Conservation (phyloP, 331 rosid genomes). For the Pyracantha coccinea region DNA sequence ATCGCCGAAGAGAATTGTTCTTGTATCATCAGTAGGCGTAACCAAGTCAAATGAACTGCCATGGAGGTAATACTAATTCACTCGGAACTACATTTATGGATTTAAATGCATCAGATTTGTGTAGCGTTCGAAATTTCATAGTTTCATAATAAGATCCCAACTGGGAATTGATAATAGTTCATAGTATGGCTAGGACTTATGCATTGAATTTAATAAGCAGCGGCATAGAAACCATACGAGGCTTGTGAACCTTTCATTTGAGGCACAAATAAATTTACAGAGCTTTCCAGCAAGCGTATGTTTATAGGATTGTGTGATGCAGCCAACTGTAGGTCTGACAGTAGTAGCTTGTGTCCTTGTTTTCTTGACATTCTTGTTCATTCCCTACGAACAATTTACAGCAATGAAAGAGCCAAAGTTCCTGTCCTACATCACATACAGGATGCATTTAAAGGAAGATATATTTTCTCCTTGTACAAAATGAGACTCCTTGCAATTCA, state of each 20-base stretch:
- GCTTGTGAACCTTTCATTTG: neutral
- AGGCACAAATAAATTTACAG: neutral
- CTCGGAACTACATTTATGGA: neutral
- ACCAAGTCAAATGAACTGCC: conserved; percentile 89
- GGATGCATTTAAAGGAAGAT: neutral
- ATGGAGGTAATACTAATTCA: conserved; percentile 61
- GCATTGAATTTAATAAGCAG: neutral
- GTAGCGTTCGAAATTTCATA: neutral
- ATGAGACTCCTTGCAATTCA: neutral
- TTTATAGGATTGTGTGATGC: neutral
- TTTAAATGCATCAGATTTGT: neutral
- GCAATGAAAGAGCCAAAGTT: too few species aligned
- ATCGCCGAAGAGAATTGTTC: conserved; percentile 74
- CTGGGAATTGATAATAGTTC: neutral
- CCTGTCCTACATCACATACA: neutral
- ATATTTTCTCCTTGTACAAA: neutral
- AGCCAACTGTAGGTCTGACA: neutral
- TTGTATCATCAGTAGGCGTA: conserved; percentile 91
- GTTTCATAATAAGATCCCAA: neutral
- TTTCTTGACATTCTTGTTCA: neutral
- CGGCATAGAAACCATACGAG: neutral
- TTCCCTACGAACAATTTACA: too few species aligned
- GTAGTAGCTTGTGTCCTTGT: neutral
- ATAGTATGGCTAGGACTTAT: neutral
- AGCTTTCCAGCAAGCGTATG: neutral